phyloP scores from a whole-genome alignment of 139 green algal species.

The Medakamo hakoo region DNA sequence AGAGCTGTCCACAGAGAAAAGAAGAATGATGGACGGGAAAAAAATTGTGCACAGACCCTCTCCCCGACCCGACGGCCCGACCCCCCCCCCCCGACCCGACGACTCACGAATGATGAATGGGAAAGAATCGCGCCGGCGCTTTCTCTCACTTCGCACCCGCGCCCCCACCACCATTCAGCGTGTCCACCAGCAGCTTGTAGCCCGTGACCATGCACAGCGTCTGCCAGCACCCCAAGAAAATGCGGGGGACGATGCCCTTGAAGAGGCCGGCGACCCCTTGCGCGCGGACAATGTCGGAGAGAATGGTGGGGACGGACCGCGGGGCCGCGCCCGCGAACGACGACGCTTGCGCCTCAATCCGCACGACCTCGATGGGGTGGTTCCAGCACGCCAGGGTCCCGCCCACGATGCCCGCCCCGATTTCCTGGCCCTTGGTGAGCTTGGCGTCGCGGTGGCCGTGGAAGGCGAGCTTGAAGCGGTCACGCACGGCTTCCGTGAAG shows the following conservation, averaged over 20 bases:
- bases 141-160: no score
- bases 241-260: conserved; percentile 18
- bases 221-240: conserved; percentile 24
- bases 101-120: no score
- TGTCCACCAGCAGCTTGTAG: conserved; percentile 22
- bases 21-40: no score
- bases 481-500: conserved; percentile 22
- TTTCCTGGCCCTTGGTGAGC: conserved; percentile 16
- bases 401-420: conserved; percentile 12
- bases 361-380: conserved; percentile 27
- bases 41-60: no score
- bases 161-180: no score
- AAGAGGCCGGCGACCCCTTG: conserved; percentile 21
- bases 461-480: conserved; percentile 8
- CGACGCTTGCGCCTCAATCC: conserved; percentile 20
- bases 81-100: no score
- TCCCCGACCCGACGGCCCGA: no score
- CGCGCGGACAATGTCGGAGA: conserved; percentile 8
- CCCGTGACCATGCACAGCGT: conserved; percentile 30
- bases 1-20: no score
- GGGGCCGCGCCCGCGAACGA: conserved; percentile 6
- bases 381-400: conserved; percentile 26
- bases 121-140: no score
- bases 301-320: conserved; percentile 10
- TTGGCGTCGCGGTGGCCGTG: conserved; percentile 12